Conservation (phyloP, 2,329 filamentous ascomycete species). For the Geosmithia morbida region DNA sequence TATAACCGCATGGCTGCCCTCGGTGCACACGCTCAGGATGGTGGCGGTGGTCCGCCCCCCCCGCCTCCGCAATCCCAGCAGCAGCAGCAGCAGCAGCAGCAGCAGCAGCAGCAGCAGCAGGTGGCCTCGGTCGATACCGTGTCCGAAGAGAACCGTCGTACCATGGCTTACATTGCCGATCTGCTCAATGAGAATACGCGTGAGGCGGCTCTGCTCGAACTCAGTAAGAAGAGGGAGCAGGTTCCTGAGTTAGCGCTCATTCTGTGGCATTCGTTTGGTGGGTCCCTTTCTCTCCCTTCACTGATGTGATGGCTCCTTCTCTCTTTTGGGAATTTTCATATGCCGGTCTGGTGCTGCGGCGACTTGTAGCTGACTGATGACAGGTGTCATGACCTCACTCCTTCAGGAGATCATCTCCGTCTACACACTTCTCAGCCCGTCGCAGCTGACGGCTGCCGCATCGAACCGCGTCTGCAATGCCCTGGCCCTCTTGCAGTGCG, state of each 20-base stretch:
- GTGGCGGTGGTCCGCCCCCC: conserved; percentile 5
- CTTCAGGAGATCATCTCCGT: conserved; percentile 98
- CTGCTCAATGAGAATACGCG: conserved; percentile 75
- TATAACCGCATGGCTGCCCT: conserved; percentile 48
- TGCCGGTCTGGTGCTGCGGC: conserved; percentile 6
- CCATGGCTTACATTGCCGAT: conserved; percentile 87
- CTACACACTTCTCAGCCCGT: conserved; percentile 91
- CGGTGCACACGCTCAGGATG: conserved; percentile 20
- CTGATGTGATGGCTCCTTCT: too few relatives aligned
- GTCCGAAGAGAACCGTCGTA: conserved; percentile 81
- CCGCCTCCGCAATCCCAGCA: background rate
- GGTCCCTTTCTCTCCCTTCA: conserved; percentile 11
- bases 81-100: background rate
- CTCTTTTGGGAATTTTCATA: too few relatives aligned
- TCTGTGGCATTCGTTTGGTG: conserved; percentile 97
- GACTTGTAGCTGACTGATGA: conserved; percentile 7
- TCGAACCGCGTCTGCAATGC: conserved; percentile 97
- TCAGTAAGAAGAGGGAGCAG: conserved; percentile 98
- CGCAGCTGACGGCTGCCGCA: conserved; percentile 91
- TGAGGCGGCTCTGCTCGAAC: conserved; percentile 81
- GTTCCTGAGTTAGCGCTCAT: conserved; percentile 93
- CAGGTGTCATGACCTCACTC: conserved; percentile 94
- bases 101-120: background rate
- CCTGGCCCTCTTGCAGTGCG: conserved; percentile 86
- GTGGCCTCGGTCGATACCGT: conserved; percentile 48